These are phyloP conservation scores for Rasamsonia emersonii DNA, from an alignment of 2,329 filamentous ascomycete species.

Conservation along the genomic window DNA sequence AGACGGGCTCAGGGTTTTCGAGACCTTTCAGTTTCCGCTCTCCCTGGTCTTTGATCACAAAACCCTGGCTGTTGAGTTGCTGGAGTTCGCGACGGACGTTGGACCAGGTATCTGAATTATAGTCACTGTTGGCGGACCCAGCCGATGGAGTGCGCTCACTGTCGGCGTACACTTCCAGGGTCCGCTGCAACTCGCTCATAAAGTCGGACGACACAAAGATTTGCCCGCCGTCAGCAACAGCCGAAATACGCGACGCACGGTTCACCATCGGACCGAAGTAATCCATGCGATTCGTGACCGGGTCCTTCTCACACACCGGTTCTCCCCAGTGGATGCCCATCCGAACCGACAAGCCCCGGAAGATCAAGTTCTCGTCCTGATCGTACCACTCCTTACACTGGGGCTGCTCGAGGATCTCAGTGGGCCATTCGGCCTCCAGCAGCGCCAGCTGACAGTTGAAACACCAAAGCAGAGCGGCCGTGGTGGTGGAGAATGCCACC, in stretches of 20 bases:
- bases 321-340: constrained; percentile 98
- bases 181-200: constrained; percentile 88
- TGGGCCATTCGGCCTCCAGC: constrained; percentile 84
- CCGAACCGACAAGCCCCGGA: constrained; percentile 85
- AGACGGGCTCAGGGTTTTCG: constrained; percentile 93
- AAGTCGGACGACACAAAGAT: constrained; percentile 97
- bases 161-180: constrained; percentile 81
- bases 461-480: constrained; percentile 88
- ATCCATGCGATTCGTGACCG: constrained; percentile 95
- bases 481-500: constrained; percentile 96
- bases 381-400: constrained; percentile 77
- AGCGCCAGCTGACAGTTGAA: constrained; percentile 88
- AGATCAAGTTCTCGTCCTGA: constrained; percentile 79
- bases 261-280: constrained; percentile 99
- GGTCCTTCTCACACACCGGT: constrained; percentile 90
- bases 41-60: constrained; percentile 93
- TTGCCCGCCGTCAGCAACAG: constrained; percentile 90
- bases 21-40: constrained; percentile 93
- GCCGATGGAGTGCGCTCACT: constrained; percentile 61
- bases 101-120: constrained; percentile 66
- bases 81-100: constrained; percentile 81
- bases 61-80: constrained; percentile 80
- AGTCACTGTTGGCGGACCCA: constrained; percentile 59
- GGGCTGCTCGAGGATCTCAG: constrained; percentile 79
- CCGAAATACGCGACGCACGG: constrained; percentile 85